phyloP scores from a whole-genome alignment of 257 asterid genomes.

The Solanum boliviense region DNA sequence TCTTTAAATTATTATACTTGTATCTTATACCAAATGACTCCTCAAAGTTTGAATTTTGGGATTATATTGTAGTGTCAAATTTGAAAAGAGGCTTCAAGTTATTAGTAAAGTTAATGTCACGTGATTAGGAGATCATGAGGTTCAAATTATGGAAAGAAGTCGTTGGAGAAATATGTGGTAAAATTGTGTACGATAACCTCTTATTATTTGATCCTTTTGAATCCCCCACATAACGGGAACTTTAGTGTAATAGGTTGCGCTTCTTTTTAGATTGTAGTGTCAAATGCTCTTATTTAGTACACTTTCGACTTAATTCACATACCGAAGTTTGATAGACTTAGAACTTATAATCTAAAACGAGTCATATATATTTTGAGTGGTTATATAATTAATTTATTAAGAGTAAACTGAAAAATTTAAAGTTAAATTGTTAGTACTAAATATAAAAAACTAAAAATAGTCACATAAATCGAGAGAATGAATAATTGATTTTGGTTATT shows the following conservation, averaged over 20 bases:
- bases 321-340: neutral
- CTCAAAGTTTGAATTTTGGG: too few species aligned
- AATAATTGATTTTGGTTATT: neutral
- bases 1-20: too few species aligned
- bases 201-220: too few species aligned
- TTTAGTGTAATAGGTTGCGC: fast-evolving
- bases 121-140: too few species aligned
- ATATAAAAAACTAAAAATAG: neutral
- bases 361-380: neutral
- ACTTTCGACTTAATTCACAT: neutral
- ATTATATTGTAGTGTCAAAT: neutral
- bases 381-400: neutral
- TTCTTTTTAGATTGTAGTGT: neutral
- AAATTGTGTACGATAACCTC: too few species aligned
- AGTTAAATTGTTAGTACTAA: neutral
- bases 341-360: neutral
- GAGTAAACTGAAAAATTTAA: neutral
- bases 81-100: too few species aligned
- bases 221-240: fast-evolving
- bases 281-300: neutral
- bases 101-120: too few species aligned
- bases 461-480: neutral
- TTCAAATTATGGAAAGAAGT: neutral
- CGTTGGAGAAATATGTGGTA: neutral
- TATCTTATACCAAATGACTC: neutral